Conservation (phyloP, 805 yeast genomes). For the Pichia scutulata region DNA sequence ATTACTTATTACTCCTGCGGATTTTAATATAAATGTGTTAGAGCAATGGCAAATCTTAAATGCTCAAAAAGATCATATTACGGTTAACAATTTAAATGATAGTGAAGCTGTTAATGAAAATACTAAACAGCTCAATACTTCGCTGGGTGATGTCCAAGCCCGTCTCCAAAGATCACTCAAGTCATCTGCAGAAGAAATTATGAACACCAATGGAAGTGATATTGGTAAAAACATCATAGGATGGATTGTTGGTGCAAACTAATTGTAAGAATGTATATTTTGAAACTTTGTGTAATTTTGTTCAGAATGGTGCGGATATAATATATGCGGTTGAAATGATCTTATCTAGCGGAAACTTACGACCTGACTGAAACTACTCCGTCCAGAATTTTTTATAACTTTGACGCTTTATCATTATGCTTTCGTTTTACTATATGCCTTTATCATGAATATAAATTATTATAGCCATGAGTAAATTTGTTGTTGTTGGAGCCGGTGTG, state of each 20-base stretch:
- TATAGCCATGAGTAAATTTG: constrained; percentile 13
- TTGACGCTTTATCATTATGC: too few species aligned
- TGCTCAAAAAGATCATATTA: constrained; percentile 21
- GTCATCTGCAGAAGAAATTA: constrained; percentile 21
- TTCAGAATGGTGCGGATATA: too few species aligned
- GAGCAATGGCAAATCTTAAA: constrained; percentile 54
- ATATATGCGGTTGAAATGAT: too few species aligned
- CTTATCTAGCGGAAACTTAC: too few species aligned
- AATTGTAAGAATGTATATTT: neutral
- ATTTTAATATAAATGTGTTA: constrained; percentile 47
- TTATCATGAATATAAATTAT: neutral
- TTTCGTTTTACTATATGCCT: neutral
- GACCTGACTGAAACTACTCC: too few species aligned
- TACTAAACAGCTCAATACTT: neutral
- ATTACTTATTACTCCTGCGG: constrained; percentile 44
- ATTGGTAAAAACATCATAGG: constrained; percentile 29
- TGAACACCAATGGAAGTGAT: constrained; percentile 18
- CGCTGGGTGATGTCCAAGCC: constrained; percentile 18
- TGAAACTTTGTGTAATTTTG: too few species aligned
- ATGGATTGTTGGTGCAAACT: constrained; percentile 29
- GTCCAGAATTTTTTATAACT: too few species aligned
- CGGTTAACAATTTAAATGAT: too few species aligned
- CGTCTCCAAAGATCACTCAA: constrained; percentile 24
- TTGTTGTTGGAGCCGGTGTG: constrained; percentile 38
- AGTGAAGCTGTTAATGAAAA: neutral